Percentiles rank a stretch among this genome's conserved stretches.
Conservation (phyloP, 352 stramenopile species). For the Phytophthora macrochlamydospora region DNA sequence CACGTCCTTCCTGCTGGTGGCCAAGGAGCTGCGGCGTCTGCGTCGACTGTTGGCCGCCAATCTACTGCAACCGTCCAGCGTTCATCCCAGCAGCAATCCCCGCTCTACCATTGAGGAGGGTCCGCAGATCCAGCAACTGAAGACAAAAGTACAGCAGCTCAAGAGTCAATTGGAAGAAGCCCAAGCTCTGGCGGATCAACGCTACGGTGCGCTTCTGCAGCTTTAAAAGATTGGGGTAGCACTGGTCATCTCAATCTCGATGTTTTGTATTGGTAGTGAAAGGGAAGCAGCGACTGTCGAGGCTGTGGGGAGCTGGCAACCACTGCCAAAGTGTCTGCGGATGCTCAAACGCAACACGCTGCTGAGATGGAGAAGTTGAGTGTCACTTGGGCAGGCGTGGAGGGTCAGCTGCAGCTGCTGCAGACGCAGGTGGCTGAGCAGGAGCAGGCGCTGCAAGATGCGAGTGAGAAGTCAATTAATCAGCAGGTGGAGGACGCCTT, state of each 20-base stretch:
- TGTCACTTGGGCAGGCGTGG: constrained; percentile 4
- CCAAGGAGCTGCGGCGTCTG: constrained; percentile 5
- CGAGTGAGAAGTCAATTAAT: background rate
- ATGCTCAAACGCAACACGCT: constrained; percentile 11
- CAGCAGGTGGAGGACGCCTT: constrained; percentile 5
- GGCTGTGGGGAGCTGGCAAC: constrained; percentile 17
- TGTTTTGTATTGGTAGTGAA: background rate
- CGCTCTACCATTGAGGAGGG: background rate
- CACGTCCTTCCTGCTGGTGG: constrained; percentile 14
- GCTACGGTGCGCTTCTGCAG: constrained; percentile 2
- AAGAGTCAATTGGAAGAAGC: constrained; percentile 3
- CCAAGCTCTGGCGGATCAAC: constrained; percentile 1
- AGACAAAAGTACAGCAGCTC: constrained; percentile 13
- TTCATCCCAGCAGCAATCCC: background rate
- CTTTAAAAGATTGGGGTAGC: no score
- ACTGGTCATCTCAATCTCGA: background rate
- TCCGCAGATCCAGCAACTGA: background rate
- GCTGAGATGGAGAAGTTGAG: background rate
- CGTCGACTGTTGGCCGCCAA: constrained; percentile 5
- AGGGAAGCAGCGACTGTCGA: constrained; percentile 9
- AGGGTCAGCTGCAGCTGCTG: constrained; percentile 13
- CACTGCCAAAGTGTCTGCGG: constrained; percentile 3
- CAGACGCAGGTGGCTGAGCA: constrained; percentile 5
- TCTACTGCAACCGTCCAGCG: no score
- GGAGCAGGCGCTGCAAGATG: background rate